Base-by-base conservation (phyloP, 768 basidiomycete species). In the Ephemerocybe angulata region DNA sequence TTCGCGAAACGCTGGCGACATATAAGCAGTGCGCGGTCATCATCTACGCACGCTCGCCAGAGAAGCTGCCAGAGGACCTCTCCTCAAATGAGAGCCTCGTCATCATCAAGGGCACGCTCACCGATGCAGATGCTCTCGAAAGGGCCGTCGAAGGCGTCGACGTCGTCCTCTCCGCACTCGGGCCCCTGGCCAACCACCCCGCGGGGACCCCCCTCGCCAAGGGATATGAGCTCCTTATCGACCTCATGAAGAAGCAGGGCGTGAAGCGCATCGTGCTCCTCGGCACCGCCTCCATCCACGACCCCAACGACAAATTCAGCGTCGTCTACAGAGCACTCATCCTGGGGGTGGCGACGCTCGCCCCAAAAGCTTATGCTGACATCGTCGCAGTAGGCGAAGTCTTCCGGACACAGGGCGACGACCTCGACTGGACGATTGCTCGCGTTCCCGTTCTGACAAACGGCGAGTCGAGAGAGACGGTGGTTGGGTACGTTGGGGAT, bases 401-500 rank as follows among this genome's bases (percentile, higher is more conserved):
- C 13, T 73, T 88, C 31, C 74, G 81, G 11, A 68, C 66, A 13
- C 69, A 79, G 55, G 78, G 77, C 12, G 71, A 70, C 0, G 74
- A 78, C 19, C 61, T 88, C 17, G 79, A 84, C 22, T 90, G 86
- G 85, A 90, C 86, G 6, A 80, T 89, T 42, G 82, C 76, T 28
- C 74, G 88, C 30, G 86, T 90, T 2, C 87, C 87, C 0, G 50
- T 87, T 24, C 63, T 90, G 61, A 84, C 76, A 40, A 75, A 81
- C 57, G 70, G 74, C 3, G 63, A 74, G 24, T 71, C 70, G 13
- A 79, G 70, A 58, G 72, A 72, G 0, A 72, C 82, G 29, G 65
- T 80, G 3, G 83, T 78, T 27, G 88, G 88, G 2, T 87, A 88
- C 62, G 69, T 86, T 4, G 88, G 88, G 2, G 88, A 90, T 58